phyloP scores from a whole-genome alignment of 352 stramenopile species.

The Pythium dissimile region DNA sequence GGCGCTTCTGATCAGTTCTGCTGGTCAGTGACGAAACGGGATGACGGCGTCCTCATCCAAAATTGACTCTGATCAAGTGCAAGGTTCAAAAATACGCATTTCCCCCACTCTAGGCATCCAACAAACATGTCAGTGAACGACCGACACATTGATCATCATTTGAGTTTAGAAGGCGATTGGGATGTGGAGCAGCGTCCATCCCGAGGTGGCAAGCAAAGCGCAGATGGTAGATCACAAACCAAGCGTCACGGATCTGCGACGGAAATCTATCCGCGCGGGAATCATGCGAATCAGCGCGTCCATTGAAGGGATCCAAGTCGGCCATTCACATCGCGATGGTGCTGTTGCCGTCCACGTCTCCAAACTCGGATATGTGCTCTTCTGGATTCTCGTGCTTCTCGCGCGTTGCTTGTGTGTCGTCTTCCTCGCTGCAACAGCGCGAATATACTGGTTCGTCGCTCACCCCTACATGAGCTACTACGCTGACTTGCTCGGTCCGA shows the following conservation, averaged over 20 bases:
- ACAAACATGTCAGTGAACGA: no score
- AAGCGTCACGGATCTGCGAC: neutral
- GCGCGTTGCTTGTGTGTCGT: neutral
- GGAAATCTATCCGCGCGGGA: neutral
- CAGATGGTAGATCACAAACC: neutral
- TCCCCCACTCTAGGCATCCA: no score
- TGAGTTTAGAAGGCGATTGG: no score
- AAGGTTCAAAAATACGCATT: no score
- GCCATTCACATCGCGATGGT: conserved; percentile 4
- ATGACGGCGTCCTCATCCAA: no score
- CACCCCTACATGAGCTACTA: conserved; percentile 30
- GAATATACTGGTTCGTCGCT: conserved; percentile 21
- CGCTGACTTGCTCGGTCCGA: conserved; percentile 16
- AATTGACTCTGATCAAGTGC: no score
- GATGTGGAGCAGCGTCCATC: neutral
- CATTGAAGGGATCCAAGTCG: conserved; percentile 4
- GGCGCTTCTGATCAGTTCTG: no score
- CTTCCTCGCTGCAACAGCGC: conserved; percentile 9
- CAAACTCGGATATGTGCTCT: neutral
- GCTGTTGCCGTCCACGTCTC: conserved; percentile 14
- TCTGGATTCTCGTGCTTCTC: conserved; percentile 13
- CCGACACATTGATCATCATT: no score
- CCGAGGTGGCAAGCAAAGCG: neutral
- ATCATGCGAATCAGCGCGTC: neutral
- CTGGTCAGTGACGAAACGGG: no score